Percentiles rank a stretch among this genome's conserved stretches.
phyloP scores from a whole-genome alignment of 2,329 filamentous ascomycete species.

The Ascochyta fabae region DNA sequence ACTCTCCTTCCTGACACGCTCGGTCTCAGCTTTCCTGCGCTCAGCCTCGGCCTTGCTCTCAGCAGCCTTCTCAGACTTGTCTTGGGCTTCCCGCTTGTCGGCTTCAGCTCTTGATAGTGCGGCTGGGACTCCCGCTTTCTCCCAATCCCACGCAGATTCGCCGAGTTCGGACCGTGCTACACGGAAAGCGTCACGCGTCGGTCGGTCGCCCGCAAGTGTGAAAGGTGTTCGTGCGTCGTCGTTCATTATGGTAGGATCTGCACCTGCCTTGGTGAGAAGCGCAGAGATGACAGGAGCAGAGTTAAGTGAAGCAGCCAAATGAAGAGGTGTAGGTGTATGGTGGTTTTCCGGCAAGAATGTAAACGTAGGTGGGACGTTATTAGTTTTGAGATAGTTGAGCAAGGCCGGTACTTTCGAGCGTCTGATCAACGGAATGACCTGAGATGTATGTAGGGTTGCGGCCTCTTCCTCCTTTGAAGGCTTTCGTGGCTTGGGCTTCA shows the following conservation, averaged over 20 bases:
- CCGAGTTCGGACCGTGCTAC: slow-evolving; percentile 84
- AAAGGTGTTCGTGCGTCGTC: slow-evolving; percentile 83
- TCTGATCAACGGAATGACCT: slow-evolving; percentile 85
- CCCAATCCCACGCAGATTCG: slow-evolving; percentile 80
- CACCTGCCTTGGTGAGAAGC: slow-evolving; percentile 74
- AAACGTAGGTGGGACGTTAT: slow-evolving; percentile 74
- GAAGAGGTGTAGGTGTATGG: slow-evolving; percentile 82
- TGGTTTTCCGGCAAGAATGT: slow-evolving; percentile 74
- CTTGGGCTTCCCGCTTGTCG: slow-evolving; percentile 70
- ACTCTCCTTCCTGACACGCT: slow-evolving; percentile 68
- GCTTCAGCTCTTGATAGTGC: slow-evolving; percentile 74
- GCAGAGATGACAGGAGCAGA: slow-evolving; percentile 77
- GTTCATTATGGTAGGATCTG: slow-evolving; percentile 70
- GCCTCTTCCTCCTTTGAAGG: slow-evolving; percentile 86
- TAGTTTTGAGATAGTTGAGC: slow-evolving; percentile 80
- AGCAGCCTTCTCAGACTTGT: slow-evolving; percentile 71
- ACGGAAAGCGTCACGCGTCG: slow-evolving; percentile 89
- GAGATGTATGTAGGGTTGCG: slow-evolving; percentile 81
- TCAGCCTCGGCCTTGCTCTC: slow-evolving; percentile 67
- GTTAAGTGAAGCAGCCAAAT: slow-evolving; percentile 84
- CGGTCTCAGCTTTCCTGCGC: slow-evolving; percentile 75
- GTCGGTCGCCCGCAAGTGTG: slow-evolving; percentile 82
- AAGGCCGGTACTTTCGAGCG: slow-evolving; percentile 89
- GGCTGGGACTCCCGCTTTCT: slow-evolving; percentile 72
- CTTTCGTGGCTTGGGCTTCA: slow-evolving; percentile 60